Base-by-base conservation (phyloP, 108 stramenopile species). In the Fragilaria radians region DNA sequence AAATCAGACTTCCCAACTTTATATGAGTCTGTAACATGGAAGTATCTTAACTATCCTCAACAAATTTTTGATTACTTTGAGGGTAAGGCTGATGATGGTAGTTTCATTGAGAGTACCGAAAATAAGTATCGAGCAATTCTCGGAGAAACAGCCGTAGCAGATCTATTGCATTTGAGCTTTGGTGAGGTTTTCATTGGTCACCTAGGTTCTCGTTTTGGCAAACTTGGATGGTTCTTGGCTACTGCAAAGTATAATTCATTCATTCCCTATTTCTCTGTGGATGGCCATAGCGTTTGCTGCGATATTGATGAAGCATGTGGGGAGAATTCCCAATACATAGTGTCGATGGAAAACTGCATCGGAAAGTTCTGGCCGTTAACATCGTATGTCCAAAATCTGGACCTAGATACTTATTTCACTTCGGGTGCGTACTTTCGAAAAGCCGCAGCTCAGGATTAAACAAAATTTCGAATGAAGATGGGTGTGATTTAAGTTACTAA, bases 171-270 rank as follows among this genome's bases (percentile, higher is more conserved):
- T 4, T 29, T 70, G 32, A 70, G 62, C 47, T 55, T 63, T 29
- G 68, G 62, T n/a, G 51, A 70, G 22, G 68, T 32, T 32, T 70
- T 70, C 45, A 52, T 68, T 46, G 68, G 62, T 18, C 68, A 70
- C 60, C 48, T 70, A 32, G 62, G 62, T 24, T 63, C 62, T 5
- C 68, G 68, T 5, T 70, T 63, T 63, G 68, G 68, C 4, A 70
- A 70, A 29, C 52, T 63, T 3, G 46, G 48, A 18, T 70, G 68
- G 68, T 42, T 51, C 28, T 19, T 70, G 46, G 68, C 68, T 22
- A 70, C 68, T 0, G 28, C 62, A 14, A 36, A 62, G n/a, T 52
- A 51, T 26, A 19, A 70, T 42, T 54, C 11, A 3, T 14, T 61
- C 28, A 23, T 56, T 32, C 55, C 55, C 29, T 56, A 42, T 28